These are phyloP conservation scores for Geotrichum citri-aurantii DNA, from an alignment of 1,139 yeast genomes.

Conservation along the genomic window DNA sequence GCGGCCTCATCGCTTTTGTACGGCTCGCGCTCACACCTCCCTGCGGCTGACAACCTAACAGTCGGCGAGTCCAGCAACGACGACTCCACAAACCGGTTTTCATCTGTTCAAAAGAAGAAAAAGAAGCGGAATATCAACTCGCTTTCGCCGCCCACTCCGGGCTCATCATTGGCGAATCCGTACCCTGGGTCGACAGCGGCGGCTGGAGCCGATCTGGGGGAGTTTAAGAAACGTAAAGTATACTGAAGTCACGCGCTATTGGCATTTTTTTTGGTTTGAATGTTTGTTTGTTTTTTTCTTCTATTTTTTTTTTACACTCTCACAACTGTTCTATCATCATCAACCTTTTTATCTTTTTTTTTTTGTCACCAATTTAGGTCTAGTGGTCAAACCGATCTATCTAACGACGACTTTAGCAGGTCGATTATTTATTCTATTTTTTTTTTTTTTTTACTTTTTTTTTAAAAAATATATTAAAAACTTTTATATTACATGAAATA, in stretches of 20 bases:
- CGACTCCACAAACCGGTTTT: constrained; percentile 18
- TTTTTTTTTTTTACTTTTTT: too few species aligned
- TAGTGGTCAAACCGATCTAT: background rate
- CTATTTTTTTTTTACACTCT: too few species aligned
- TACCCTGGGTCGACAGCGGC: background rate
- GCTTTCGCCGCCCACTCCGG: constrained; percentile 13
- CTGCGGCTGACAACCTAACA: constrained; percentile 17
- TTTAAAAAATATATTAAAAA: too few species aligned
- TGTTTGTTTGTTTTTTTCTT: too few species aligned
- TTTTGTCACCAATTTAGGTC: background rate
- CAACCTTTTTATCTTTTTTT: background rate
- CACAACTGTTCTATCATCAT: background rate
- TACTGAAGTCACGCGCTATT: too few species aligned
- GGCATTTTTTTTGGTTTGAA: too few species aligned
- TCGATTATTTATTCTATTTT: background rate
- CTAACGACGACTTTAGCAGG: background rate
- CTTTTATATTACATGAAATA: too few species aligned
- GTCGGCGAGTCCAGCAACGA: constrained; percentile 26
- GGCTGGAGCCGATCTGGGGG: background rate
- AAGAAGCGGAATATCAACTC: constrained; percentile 19
- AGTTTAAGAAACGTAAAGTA: background rate
- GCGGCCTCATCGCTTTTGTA: constrained; percentile 15
- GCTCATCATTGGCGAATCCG: constrained; percentile 1
- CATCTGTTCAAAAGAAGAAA: constrained; percentile 19
- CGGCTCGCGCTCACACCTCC: constrained; percentile 11